Percentiles rank a stretch among this genome's conserved stretches.
Evolutionary conservation across 768 basidiomycete species (phyloP).

Genomic region (Mycena leptocephala): DNA sequence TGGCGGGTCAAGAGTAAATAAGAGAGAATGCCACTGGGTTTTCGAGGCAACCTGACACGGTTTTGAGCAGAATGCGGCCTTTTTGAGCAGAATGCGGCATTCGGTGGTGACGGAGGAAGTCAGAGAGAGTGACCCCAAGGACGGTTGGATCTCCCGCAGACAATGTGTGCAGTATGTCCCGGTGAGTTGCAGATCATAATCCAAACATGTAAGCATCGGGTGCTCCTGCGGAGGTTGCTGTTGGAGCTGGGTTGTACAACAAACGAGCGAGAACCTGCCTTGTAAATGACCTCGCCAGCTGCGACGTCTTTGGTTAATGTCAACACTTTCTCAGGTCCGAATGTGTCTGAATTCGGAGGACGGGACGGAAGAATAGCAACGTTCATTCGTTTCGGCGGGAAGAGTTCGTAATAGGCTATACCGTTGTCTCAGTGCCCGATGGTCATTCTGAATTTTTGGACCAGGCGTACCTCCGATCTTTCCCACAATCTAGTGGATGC

Average conservation of each 20-base stretch:
- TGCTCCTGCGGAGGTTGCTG: constrained; percentile 68
- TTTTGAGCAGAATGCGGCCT: constrained; percentile 76
- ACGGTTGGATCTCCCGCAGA: constrained; percentile 70
- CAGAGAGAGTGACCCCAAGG: constrained; percentile 54
- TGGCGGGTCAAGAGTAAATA: constrained; percentile 79
- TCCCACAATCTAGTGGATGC: constrained; percentile 12
- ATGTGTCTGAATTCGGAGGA: constrained; percentile 39
- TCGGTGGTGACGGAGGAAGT: constrained; percentile 67
- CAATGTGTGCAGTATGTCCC: constrained; percentile 85
- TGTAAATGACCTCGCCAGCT: constrained; percentile 85
- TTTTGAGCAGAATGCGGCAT: constrained; percentile 82
- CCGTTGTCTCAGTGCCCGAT: constrained; percentile 29
- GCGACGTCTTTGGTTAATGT: constrained; percentile 78
- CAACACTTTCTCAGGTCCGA: constrained; percentile 66
- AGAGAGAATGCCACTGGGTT: constrained; percentile 75
- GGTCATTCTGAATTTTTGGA: constrained; percentile 29
- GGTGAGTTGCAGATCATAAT: constrained; percentile 77
- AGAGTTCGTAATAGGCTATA: constrained; percentile 82
- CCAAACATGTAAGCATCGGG: constrained; percentile 81
- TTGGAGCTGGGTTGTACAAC: background rate
- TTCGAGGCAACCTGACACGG: constrained; percentile 73
- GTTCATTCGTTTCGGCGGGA: constrained; percentile 83
- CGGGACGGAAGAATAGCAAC: constrained; percentile 72
- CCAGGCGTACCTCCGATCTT: constrained; percentile 34
- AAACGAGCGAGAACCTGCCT: constrained; percentile 55